Percentiles rank a stretch among this genome's conserved stretches.
Evolutionary conservation across 2,329 filamentous ascomycete genomes (phyloP).

Genomic region (Chaetothyriales sp.): DNA sequence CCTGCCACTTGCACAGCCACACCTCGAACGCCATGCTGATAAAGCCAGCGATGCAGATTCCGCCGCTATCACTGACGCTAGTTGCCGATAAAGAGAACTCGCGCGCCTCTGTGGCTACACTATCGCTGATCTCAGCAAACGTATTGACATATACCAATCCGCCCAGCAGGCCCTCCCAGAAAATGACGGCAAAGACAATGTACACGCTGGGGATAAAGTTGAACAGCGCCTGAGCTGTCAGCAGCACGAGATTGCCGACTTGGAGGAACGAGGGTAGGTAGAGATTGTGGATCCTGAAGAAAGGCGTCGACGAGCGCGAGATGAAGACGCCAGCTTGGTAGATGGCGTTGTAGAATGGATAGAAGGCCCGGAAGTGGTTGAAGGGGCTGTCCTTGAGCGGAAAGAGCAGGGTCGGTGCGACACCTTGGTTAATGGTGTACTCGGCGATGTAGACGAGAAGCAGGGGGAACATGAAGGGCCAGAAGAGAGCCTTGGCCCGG

Average conservation of each 20-base stretch:
- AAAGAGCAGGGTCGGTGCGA: conserved; percentile 78
- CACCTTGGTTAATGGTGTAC: conserved; percentile 94
- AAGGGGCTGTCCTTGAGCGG: conserved; percentile 65
- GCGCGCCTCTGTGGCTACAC: conserved; percentile 57
- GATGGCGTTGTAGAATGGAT: conserved; percentile 84
- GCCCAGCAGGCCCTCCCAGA: conserved; percentile 88
- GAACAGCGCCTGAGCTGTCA: conserved; percentile 62
- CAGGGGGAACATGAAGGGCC: conserved; percentile 76
- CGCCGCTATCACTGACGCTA: conserved; percentile 79
- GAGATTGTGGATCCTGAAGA: conserved; percentile 63
- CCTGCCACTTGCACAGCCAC: conserved; percentile 69
- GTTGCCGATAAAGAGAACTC: conserved; percentile 87
- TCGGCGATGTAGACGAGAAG: conserved; percentile 88
- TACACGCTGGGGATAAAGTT: conserved; percentile 75
- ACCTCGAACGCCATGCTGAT: conserved; percentile 71
- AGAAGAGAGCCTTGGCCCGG: conserved; percentile 55
- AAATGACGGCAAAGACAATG: conserved; percentile 67
- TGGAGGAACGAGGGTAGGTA: conserved; percentile 76
- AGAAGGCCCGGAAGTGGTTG: conserved; percentile 67
- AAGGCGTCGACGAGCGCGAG: conserved; percentile 78
- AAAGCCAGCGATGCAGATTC: conserved; percentile 78
- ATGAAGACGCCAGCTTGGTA: conserved; percentile 94
- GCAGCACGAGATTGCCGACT: conserved; percentile 56
- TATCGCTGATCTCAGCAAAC: conserved; percentile 84
- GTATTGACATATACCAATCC: conserved; percentile 91